Conservation (phyloP, 345 rosid species). For the Lumnitzera littorea region DNA sequence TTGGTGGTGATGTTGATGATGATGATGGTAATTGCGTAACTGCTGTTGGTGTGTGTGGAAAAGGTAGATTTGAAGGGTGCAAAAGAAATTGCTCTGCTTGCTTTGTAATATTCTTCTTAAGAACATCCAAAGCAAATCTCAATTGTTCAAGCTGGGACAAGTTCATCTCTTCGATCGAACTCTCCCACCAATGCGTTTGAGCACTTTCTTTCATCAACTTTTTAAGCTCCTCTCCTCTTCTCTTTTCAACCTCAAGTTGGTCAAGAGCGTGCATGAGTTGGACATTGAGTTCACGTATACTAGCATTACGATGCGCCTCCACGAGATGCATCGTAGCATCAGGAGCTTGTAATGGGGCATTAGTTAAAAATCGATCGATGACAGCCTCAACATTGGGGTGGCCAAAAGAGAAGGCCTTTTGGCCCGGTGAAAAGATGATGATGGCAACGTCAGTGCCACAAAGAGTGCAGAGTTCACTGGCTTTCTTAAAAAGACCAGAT, state of each 20-base stretch:
- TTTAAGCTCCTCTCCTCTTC: constrained; percentile 15
- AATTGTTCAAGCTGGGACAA: constrained; percentile 16
- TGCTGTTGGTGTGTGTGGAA: background rate
- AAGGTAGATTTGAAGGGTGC: constrained; percentile 8
- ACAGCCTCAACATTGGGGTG: constrained; percentile 38
- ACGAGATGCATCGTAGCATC: constrained; percentile 1
- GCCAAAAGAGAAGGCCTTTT: constrained; percentile 53
- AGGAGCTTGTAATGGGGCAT: background rate
- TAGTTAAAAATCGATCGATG: constrained; percentile 22
- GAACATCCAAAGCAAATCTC: constrained; percentile 17
- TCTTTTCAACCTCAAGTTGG: constrained; percentile 25
- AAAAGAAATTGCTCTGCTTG: constrained; percentile 10
- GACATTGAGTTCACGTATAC: constrained; percentile 19
- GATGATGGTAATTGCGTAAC: too few relatives aligned
- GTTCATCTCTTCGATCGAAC: constrained; percentile 17
- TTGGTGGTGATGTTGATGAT: too few relatives aligned
- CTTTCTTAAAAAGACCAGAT: constrained; percentile 46
- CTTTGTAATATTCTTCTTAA: constrained; percentile 16
- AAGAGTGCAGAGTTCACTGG: constrained; percentile 45
- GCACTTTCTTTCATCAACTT: constrained; percentile 8
- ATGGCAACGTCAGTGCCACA: constrained; percentile 34
- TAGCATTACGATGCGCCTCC: constrained; percentile 28
- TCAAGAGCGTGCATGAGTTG: constrained; percentile 12
- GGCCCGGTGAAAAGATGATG: constrained; percentile 40
- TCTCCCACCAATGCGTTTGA: constrained; percentile 23